Conservation (phyloP, 2,329 filamentous ascomycete genomes). For the Lasiodiplodia sp. region DNA sequence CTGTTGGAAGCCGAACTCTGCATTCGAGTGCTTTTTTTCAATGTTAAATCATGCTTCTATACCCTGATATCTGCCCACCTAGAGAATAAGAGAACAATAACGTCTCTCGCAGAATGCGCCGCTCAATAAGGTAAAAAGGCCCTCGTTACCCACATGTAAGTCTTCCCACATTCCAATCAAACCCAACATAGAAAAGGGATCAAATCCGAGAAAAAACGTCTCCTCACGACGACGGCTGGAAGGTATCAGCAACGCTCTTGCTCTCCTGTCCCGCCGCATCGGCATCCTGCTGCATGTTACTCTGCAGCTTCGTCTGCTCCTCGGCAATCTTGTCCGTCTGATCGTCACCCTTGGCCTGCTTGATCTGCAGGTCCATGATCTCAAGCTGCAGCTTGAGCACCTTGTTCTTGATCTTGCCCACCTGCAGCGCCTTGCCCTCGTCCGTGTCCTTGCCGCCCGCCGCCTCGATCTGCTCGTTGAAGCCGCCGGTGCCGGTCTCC, state of each 20-base stretch:
- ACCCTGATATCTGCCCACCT: no score
- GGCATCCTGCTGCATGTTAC: constrained; percentile 59
- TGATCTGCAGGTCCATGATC: constrained; percentile 59
- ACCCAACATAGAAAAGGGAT: neutral
- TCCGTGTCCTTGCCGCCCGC: constrained; percentile 46
- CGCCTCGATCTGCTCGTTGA: constrained; percentile 61
- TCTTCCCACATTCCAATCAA: neutral
- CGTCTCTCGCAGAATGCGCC: no score
- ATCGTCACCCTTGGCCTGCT: constrained; percentile 61
- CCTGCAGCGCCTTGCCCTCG: constrained; percentile 56
- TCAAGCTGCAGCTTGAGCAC: constrained; percentile 65
- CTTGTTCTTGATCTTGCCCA: constrained; percentile 68
- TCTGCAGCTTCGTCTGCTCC: constrained; percentile 61
- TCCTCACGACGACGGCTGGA: neutral
- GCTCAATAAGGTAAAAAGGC: no score
- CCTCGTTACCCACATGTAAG: no score
- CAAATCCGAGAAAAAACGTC: neutral
- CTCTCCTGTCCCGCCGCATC: constrained; percentile 57
- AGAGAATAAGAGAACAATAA: no score
- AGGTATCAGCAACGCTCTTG: constrained; percentile 31
- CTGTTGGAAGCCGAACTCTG: no score
- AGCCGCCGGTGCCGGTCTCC: constrained; percentile 55
- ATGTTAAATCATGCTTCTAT: no score
- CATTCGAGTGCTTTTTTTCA: no score
- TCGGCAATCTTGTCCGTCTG: constrained; percentile 53